Evolutionary conservation across 148 eudicot species (phyloP).

Genomic region (Arbutus unedo): DNA sequence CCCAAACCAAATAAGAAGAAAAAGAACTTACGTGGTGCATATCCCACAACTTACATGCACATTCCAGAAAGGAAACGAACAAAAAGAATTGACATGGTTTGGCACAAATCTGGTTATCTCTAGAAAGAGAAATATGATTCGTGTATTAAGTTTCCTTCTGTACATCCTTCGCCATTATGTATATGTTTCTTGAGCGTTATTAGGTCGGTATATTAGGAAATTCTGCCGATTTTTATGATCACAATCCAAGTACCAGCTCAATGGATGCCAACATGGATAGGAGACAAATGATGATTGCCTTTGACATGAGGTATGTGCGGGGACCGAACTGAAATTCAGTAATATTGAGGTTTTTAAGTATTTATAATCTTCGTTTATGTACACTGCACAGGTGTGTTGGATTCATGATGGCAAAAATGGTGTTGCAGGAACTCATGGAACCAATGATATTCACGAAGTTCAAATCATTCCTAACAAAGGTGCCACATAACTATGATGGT

Average conservation of each 20-base stretch:
- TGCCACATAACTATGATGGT: conserved; percentile 11
- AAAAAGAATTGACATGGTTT: background rate
- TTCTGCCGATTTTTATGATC: conserved; percentile 81
- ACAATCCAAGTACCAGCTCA: conserved; percentile 35
- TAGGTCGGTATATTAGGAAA: conserved; percentile 97
- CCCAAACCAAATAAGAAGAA: too few species aligned
- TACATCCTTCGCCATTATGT: conserved; percentile 3
- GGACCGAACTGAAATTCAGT: background rate
- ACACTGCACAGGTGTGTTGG: conserved; percentile 71
- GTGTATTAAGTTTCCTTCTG: conserved; percentile 1
- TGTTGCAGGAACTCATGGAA: conserved; percentile 92
- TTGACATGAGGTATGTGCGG: conserved; percentile 82
- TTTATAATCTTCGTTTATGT: conserved; percentile 12
- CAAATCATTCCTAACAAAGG: conserved; percentile 88
- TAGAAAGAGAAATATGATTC: background rate
- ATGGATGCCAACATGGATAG: conserved; percentile 43
- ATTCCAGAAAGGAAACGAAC: too few species aligned
- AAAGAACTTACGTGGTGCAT: too few species aligned
- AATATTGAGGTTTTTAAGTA: background rate
- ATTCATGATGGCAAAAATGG: conserved; percentile 97
- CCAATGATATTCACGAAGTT: conserved; percentile 65
- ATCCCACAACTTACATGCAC: too few species aligned
- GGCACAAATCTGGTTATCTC: background rate
- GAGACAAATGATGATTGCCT: conserved; percentile 97
- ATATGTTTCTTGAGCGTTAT: conserved; percentile 18